Percentiles rank a stretch among this genome's conserved stretches.
phyloP scores from a whole-genome alignment of 2,329 filamentous ascomycete genomes.

The Venturia nashicola region DNA sequence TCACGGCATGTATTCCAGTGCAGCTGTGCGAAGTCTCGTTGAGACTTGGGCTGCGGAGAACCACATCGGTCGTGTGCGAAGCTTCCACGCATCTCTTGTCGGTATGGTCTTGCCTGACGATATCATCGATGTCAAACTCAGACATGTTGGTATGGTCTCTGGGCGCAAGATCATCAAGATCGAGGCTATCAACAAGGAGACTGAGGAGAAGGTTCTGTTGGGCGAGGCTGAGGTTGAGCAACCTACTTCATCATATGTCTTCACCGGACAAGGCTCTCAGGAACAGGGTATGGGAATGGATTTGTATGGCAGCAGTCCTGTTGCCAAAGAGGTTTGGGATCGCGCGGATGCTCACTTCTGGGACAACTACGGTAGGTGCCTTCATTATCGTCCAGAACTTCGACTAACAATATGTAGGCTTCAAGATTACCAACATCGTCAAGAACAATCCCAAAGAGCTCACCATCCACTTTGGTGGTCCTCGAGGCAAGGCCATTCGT shows the following conservation, averaged over 20 bases:
- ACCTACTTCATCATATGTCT: constrained; percentile 91
- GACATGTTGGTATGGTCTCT: constrained; percentile 94
- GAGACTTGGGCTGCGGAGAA: constrained; percentile 99
- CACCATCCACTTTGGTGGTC: constrained; percentile 94
- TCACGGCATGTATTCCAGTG: constrained; percentile 98
- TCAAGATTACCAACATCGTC: constrained; percentile 97
- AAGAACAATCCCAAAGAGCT: constrained; percentile 99
- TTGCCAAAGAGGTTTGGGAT: constrained; percentile 93
- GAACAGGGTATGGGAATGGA: constrained; percentile 99
- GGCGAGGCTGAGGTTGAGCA: constrained; percentile 97
- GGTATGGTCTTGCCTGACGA: constrained; percentile 98
- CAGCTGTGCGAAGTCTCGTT: constrained; percentile 85
- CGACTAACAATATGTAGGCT: constrained; percentile 41
- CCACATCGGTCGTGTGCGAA: constrained; percentile 91
- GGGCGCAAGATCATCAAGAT: constrained; percentile 99
- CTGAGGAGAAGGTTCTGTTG: constrained; percentile 88
- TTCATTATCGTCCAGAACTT: constrained; percentile 3
- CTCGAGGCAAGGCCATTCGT: constrained; percentile 90
- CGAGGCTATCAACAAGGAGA: constrained; percentile 89
- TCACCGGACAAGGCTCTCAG: constrained; percentile 95
- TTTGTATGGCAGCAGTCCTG: constrained; percentile 81
- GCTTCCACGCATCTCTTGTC: constrained; percentile 93
- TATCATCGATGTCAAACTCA: constrained; percentile 83
- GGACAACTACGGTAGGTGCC: constrained; percentile 80
- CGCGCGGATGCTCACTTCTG: constrained; percentile 89